phyloP scores from a whole-genome alignment of 352 stramenopile genomes.

The Phytophthora pisi region DNA sequence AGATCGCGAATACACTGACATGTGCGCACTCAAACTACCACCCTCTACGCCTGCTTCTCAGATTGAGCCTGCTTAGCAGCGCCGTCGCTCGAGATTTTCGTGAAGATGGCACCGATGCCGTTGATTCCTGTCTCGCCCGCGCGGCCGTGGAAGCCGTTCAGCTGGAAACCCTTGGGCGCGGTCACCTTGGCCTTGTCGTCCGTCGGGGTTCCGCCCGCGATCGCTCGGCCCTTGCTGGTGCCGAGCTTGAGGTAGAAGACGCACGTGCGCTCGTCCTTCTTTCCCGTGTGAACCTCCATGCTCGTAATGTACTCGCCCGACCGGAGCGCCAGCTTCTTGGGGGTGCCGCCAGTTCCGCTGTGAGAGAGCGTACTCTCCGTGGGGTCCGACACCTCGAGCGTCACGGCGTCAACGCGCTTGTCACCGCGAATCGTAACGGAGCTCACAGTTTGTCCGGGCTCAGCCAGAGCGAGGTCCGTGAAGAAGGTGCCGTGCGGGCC shows the following conservation, averaged over 20 bases:
- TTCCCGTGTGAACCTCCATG: slow-evolving; percentile 48
- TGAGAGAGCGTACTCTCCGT: slow-evolving; percentile 44
- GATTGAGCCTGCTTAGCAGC: slow-evolving; percentile 12
- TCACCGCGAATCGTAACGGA: slow-evolving; percentile 42
- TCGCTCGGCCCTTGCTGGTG: slow-evolving; percentile 38
- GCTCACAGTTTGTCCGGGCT: slow-evolving; percentile 36
- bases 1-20: not conserved
- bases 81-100: slow-evolving; percentile 13
- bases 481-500: slow-evolving; percentile 49
- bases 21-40: slow-evolving; percentile 1
- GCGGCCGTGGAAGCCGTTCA: slow-evolving; percentile 59
- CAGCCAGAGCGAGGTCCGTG: slow-evolving; percentile 35
- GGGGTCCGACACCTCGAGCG: slow-evolving; percentile 37
- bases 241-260: slow-evolving; percentile 52
- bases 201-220: slow-evolving; percentile 37
- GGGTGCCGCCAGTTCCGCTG: slow-evolving; percentile 41
- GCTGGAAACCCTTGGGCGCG: slow-evolving; percentile 50
- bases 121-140: slow-evolving; percentile 37
- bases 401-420: slow-evolving; percentile 44
- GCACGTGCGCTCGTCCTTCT: slow-evolving; percentile 40
- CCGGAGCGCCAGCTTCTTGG: slow-evolving; percentile 40
- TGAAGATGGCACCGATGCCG: slow-evolving; percentile 40
- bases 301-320: slow-evolving; percentile 51
- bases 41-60: slow-evolving; percentile 8
- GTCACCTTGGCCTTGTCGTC: slow-evolving; percentile 36